Evolutionary conservation across 805 yeast species (phyloP), one percentile per base, ranked within the genome.

Genomic region (Saturnispora gosingensis): DNA sequence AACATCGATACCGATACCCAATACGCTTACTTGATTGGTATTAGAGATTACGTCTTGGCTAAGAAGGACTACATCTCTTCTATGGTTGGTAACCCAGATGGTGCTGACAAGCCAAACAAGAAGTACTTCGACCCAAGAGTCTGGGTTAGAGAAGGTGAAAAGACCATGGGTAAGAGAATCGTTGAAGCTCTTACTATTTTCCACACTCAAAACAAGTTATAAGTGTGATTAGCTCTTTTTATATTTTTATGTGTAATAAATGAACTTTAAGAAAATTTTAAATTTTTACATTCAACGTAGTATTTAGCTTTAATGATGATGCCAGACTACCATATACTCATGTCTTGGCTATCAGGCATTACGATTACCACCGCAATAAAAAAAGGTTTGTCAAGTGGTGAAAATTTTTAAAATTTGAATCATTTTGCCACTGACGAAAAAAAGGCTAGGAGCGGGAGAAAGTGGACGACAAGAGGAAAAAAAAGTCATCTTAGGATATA

Each of bases 81-180:
- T 53, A 86, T 75, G 75, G 97, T 93, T 66, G 99, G 99, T 76
- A 93, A 93, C 95, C 99, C 99, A 76, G 97, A 91, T 22, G 99
- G 98, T 74, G 91, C 77, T 53, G 98, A 93, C 77, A 87, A 88
- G 81, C 99, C 99, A 78, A 93, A 93, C 91, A 93, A 93, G 90
- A 93, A 93, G 80, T 89, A 77, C 88, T 93, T 88, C 71, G 99
- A 93, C 78, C 99, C 99, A 77, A 91, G 99, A 84, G 98, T 90
- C 75, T 93, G 99, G 99, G 97, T 93, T 62, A 90, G 98, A 82
- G 98, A 91, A 78, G 98, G 99, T 81, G 99, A 93, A 82, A 89
- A 89, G 89, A 89, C 97, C 69, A 91, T 93, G 97, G 62, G 82
- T 61, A 75, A 72, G 62, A 88, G 97, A 83, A 78, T 93, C 67